phyloP scores from a whole-genome alignment of 2,329 filamentous ascomycete genomes.

The Colletotrichum sp. region DNA sequence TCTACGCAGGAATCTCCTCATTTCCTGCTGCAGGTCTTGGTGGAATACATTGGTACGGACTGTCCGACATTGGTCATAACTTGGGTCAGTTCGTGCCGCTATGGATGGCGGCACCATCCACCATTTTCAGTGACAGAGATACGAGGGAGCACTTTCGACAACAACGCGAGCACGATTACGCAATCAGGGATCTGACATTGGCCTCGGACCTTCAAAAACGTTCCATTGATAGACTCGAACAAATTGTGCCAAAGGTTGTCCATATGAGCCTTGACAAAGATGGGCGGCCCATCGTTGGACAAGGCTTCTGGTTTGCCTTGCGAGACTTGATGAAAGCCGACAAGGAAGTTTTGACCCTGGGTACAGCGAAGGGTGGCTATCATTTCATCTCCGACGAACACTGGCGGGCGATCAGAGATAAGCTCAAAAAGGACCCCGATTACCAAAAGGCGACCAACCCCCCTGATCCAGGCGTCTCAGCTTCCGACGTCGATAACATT shows the following conservation, averaged over 20 bases:
- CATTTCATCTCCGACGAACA: conserved; percentile 48
- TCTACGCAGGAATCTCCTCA: background rate
- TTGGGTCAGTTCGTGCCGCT: conserved; percentile 31
- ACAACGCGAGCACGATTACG: conserved; percentile 30
- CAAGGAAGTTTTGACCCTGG: conserved; percentile 50
- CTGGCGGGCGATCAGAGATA: conserved; percentile 50
- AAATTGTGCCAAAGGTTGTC: conserved; percentile 60
- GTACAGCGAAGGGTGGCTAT: conserved; percentile 41
- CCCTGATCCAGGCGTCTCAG: conserved; percentile 10
- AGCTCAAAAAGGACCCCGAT: conserved; percentile 42
- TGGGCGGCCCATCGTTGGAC: conserved; percentile 58
- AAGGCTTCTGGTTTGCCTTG: conserved; percentile 71
- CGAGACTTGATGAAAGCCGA: conserved; percentile 57
- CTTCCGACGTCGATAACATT: conserved; percentile 28
- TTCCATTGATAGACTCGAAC: conserved; percentile 47
- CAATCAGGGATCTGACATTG: conserved; percentile 32
- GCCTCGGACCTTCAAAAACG: conserved; percentile 37
- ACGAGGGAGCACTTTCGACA: conserved; percentile 2
- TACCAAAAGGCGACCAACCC: conserved; percentile 30
- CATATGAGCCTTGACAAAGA: conserved; percentile 57
- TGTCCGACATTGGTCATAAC: conserved; percentile 26
- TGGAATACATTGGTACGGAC: conserved; percentile 27
- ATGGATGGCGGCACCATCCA: conserved; percentile 10
- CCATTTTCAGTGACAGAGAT: conserved; percentile 11
- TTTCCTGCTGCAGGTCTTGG: background rate